Percentiles rank a stretch among this genome's conserved stretches.
Evolutionary conservation across 2,329 filamentous ascomycete genomes (phyloP).

Genomic region (Nemania sp.): DNA sequence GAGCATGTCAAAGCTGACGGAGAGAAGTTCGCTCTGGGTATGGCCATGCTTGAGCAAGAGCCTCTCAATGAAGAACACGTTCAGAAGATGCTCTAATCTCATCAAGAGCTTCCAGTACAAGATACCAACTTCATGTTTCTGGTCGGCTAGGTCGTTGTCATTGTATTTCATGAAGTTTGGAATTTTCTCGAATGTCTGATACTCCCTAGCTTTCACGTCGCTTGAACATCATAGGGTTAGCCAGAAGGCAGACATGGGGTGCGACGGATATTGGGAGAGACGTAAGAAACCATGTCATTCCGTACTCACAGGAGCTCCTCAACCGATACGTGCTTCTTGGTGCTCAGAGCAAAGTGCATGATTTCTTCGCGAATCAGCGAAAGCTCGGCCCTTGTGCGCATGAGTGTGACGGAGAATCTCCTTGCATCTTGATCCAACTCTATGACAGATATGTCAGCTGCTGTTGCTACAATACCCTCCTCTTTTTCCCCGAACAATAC

Average conservation of each 20-base stretch:
- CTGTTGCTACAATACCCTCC: slow-evolving; percentile 30
- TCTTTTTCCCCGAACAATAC: slow-evolving; percentile 40
- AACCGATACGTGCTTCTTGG: slow-evolving; percentile 42
- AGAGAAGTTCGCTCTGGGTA: slow-evolving; percentile 45
- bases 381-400: slow-evolving; percentile 42
- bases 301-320: slow-evolving; percentile 39
- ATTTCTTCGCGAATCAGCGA: slow-evolving; percentile 60
- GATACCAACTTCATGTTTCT: slow-evolving; percentile 33
- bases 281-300: background rate
- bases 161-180: slow-evolving; percentile 46
- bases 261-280: background rate
- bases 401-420: slow-evolving; percentile 39
- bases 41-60: slow-evolving; percentile 52
- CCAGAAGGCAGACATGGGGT: background rate
- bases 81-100: slow-evolving; percentile 56
- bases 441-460: slow-evolving; percentile 38
- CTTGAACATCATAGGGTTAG: slow-evolving; percentile 28
- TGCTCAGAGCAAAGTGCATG: slow-evolving; percentile 57
- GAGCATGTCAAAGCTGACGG: slow-evolving; percentile 50
- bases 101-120: slow-evolving; percentile 52
- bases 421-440: slow-evolving; percentile 44
- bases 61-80: slow-evolving; percentile 61
- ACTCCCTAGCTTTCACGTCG: slow-evolving; percentile 43
- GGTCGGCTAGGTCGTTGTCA: slow-evolving; percentile 43
- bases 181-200: slow-evolving; percentile 40